phyloP scores from a whole-genome alignment of 2,329 filamentous ascomycete species.

The Trichoderma afroharzianum region DNA sequence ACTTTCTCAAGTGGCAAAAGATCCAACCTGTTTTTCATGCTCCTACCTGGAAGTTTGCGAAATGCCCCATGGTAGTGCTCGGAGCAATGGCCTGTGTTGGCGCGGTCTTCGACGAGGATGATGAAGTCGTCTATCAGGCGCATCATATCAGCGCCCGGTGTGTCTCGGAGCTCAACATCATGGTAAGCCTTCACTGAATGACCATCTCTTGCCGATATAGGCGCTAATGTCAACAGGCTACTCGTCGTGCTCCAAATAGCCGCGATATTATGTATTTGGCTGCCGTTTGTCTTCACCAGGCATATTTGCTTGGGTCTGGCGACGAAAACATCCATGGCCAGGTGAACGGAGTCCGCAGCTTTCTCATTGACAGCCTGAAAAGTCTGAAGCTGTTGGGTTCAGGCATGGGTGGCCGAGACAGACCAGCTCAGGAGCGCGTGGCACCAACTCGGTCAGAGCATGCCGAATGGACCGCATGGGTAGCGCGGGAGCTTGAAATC shows the following conservation, averaged over 20 bases:
- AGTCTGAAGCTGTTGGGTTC: slow-evolving; percentile 28
- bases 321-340: slow-evolving; percentile 30
- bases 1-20: slow-evolving; percentile 27
- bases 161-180: slow-evolving; percentile 28
- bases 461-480: slow-evolving; percentile 27
- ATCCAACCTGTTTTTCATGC: slow-evolving; percentile 30
- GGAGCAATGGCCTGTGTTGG: slow-evolving; percentile 31
- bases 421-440: background rate
- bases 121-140: slow-evolving; percentile 20
- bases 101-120: slow-evolving; percentile 23
- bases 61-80: slow-evolving; percentile 26
- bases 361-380: slow-evolving; percentile 28
- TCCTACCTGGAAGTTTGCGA: slow-evolving; percentile 27
- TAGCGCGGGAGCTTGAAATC: slow-evolving; percentile 24
- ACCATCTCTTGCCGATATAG: background rate
- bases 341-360: slow-evolving; percentile 28
- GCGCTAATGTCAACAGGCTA: slow-evolving; percentile 19
- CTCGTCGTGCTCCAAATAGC: slow-evolving; percentile 26
- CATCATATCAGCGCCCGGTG: slow-evolving; percentile 26
- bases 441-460: background rate
- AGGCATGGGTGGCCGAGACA: background rate
- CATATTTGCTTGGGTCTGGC: slow-evolving; percentile 32
- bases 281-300: slow-evolving; percentile 31
- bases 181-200: slow-evolving; percentile 20
- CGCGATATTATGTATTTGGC: slow-evolving; percentile 27